These are phyloP conservation scores for Sporothrix pseudoabietina DNA, from an alignment of 2,329 filamentous ascomycete species.

Conservation along the genomic window DNA sequence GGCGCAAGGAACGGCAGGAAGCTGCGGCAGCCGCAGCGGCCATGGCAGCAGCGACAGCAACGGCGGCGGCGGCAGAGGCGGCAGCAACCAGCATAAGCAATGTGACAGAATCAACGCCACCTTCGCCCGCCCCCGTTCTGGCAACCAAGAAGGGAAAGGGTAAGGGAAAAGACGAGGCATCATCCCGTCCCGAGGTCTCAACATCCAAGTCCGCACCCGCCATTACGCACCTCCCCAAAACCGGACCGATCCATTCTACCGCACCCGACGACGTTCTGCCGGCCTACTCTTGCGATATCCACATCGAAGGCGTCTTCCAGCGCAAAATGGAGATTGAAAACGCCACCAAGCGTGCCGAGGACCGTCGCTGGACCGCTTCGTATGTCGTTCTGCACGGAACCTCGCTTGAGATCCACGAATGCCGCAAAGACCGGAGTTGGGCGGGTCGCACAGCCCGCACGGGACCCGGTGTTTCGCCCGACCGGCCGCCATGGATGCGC, in stretches of 20 bases:
- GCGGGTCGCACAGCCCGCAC: conserved; percentile 49
- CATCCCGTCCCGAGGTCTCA: background rate
- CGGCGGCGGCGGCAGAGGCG: background rate
- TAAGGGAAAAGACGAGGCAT: conserved; percentile 31
- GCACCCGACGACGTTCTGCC: conserved; percentile 51
- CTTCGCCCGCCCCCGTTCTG: background rate
- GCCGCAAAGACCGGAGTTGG: conserved; percentile 60
- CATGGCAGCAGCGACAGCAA: background rate
- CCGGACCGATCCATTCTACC: background rate
- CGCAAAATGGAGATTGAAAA: conserved; percentile 69
- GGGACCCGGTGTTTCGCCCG: conserved; percentile 53
- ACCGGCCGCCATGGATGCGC: conserved; percentile 55
- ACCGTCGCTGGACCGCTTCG: conserved; percentile 65
- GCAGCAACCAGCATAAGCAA: background rate
- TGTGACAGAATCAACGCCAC: conserved; percentile 17
- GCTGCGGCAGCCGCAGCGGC: conserved; percentile 16
- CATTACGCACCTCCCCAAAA: background rate
- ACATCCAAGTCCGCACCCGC: background rate
- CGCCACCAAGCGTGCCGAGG: conserved; percentile 62
- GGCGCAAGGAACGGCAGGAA: conserved; percentile 36
- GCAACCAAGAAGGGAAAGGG: conserved; percentile 25
- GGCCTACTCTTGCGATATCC: conserved; percentile 59
- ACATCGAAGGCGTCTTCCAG: conserved; percentile 59
- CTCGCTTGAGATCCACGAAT: conserved; percentile 64
- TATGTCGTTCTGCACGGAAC: conserved; percentile 69